phyloP scores from a whole-genome alignment of 768 basidiomycete species.

The Crucibulum laeve region DNA sequence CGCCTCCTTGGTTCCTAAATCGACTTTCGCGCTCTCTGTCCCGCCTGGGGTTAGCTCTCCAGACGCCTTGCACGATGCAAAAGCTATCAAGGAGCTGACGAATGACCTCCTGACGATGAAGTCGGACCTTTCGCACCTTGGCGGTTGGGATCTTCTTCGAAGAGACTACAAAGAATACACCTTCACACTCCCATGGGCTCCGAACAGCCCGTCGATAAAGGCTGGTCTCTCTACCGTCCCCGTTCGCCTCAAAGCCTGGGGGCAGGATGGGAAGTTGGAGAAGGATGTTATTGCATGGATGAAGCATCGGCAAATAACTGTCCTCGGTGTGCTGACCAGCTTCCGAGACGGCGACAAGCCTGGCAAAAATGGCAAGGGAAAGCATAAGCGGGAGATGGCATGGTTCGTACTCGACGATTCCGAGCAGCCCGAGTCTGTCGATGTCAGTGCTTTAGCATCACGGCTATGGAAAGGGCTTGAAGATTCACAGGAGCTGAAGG shows the following conservation, averaged over 20 bases:
- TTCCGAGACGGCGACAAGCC: constrained; percentile 45
- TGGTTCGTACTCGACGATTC: constrained; percentile 53
- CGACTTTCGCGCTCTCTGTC: constrained; percentile 34
- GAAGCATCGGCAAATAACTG: constrained; percentile 53
- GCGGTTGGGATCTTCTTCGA: constrained; percentile 73
- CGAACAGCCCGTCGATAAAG: constrained; percentile 35
- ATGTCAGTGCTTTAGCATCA: constrained; percentile 27
- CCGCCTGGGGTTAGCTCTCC: constrained; percentile 14
- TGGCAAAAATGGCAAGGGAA: constrained; percentile 30
- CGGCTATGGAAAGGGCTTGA: constrained; percentile 60
- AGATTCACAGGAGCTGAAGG: constrained; percentile 41
- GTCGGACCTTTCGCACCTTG: constrained; percentile 59
- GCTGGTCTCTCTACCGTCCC: constrained; percentile 86
- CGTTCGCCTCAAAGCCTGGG: constrained; percentile 56
- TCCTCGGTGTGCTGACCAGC: constrained; percentile 79
- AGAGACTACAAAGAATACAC: constrained; percentile 95
- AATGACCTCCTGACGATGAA: constrained; percentile 55
- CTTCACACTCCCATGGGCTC: constrained; percentile 39
- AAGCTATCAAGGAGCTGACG: constrained; percentile 46
- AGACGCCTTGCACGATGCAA: constrained; percentile 29
- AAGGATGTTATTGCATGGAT: constrained; percentile 52
- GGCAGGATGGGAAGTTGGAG: constrained; percentile 36
- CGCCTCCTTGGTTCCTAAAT: constrained; percentile 55
- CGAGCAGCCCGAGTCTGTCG: constrained; percentile 3
- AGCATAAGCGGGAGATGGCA: constrained; percentile 63